These are phyloP conservation scores for Cladosporium halotolerans DNA, from an alignment of 2,329 filamentous ascomycete species.

Conservation along the genomic window DNA sequence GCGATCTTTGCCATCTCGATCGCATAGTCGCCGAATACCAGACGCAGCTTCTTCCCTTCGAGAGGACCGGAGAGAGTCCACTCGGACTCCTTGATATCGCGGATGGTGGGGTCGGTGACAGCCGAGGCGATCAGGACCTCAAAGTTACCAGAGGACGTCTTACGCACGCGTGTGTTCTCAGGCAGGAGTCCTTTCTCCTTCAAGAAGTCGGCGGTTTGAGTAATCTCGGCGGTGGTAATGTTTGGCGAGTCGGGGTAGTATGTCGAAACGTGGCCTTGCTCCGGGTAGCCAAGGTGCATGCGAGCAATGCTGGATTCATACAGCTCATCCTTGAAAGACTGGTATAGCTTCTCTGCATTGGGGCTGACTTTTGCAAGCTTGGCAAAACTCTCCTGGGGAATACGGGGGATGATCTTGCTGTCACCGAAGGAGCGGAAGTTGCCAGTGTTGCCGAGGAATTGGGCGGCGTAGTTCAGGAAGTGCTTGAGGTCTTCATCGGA, in stretches of 20 bases:
- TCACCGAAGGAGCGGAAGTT: conserved; percentile 49
- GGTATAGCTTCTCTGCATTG: conserved; percentile 35
- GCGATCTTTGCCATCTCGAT: conserved; percentile 43
- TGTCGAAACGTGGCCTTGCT: conserved; percentile 42
- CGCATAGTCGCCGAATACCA: conserved; percentile 42
- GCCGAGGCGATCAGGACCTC: conserved; percentile 46
- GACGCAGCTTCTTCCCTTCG: conserved; percentile 40
- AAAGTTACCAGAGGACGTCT: conserved; percentile 38
- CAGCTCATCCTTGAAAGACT: conserved; percentile 39
- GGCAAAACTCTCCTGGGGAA: conserved; percentile 37
- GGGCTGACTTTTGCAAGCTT: conserved; percentile 38
- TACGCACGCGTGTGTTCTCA: conserved; percentile 45
- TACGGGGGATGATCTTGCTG: conserved; percentile 47
- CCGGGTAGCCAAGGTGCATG: conserved; percentile 46
- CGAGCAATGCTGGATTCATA: conserved; percentile 38
- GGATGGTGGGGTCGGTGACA: conserved; percentile 32
- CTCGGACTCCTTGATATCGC: conserved; percentile 39
- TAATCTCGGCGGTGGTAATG: conserved; percentile 45
- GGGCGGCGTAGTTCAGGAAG: conserved; percentile 38
- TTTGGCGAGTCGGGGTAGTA: conserved; percentile 46
- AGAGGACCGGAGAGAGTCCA: conserved; percentile 39
- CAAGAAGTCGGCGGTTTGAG: conserved; percentile 41
- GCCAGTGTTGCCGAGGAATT: conserved; percentile 49
- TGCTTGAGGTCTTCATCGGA: conserved; percentile 35
- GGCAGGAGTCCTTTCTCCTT: conserved; percentile 42